Evolutionary conservation across 2,329 filamentous ascomycete genomes (phyloP), one percentile per base, ranked within the genome.

Genomic region (Alternaria sp.): DNA sequence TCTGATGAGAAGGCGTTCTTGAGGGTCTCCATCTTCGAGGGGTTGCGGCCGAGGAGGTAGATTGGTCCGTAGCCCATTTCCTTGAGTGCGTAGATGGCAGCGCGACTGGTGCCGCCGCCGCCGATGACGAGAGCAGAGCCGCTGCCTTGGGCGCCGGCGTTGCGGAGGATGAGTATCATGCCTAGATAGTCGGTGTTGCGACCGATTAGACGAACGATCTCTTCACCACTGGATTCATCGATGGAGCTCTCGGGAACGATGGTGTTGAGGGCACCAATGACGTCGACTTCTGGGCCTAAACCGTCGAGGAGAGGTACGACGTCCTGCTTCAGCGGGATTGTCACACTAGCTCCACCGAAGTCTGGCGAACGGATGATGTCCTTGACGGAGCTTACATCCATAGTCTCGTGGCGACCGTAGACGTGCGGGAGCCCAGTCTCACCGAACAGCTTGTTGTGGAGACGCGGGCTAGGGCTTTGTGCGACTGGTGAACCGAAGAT

Each of bases 131-230:
- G 87, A 25, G 88, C 95, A 59, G 89, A 87, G 12, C 76, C 77
- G 5, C 70, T 69, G 23, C 76, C 74, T 66, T 73, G 72, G 6
- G 75, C 77, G 8, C 92, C 92, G 2, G 88, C 89, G 45, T 88
- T 87, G 61, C 87, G 88, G 19, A 99, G 86, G 4, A 92, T 90
- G 70, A 91, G 88, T 3, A 91, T 89, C 89, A 99, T 99, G 66
- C 96, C 96, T 74, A 89, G 87, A 91, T 93, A 99, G 82, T 99
- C 96, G 12, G 96, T 99, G 81, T 99, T 99, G 77, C 94, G 92
- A 46, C 96, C 96, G 15, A 92, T 79, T 4, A 98, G 87, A 5
- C 84, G 86, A 46, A 67, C 83, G 17, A 71, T 64, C 54, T 73
- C 80, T 58, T 83, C 80, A 5, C 81, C 83, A 4, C 79, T 82